Evolutionary conservation across 1,284 basidiomycete genomes (phyloP), one percentile per base, ranked within the genome.

Genomic region (Laetiporus sulphureus): DNA sequence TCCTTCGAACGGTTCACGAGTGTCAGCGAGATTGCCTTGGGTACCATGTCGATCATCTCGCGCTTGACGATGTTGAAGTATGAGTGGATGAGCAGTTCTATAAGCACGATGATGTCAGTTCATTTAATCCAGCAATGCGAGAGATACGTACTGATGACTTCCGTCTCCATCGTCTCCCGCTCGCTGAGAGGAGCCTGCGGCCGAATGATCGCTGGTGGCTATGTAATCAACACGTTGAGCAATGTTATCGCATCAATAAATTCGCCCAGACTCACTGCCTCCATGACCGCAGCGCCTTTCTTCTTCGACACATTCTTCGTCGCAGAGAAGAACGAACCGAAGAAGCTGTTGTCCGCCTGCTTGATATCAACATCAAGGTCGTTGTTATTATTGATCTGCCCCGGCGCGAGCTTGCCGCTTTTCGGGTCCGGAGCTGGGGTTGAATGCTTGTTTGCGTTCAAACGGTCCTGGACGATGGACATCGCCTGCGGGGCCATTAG

Each of bases 21-120:
- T 19, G 91, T 98, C 57, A 94, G 72, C 41, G 92, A 87, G 62
- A 99, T 96, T 27, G 95, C 94, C 65, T 94, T 92, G 15, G 96
- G 96, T 7, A 99, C 90, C 93, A 98, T 98, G 66, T 99, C 96
- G 60, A 98, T 98, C 84, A 99, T 93, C 65, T 97, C 94, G 41
- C 94, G 87, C 75, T 99, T 98, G 49, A 97, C 91, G 51, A 97
- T 91, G 65, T 94, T 92, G 74, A 88, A 96, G 69, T 97, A 96
- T 4, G 90, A 94, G 60, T 85, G 77, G 52, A 95, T 94, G 56
- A 95, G 78, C 33, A 93, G 73, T 63, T 93, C 90, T 92, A 41
- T 25, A 41, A 43, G 22, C 21, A 38, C 8, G 12, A n/a, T 20
- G n/a, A 31, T 10, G n/a, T 30, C 20, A 5, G 10, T 10, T 6